Base-by-base conservation (phyloP, 129 eudicot species). In the Artemisia tridentata region DNA sequence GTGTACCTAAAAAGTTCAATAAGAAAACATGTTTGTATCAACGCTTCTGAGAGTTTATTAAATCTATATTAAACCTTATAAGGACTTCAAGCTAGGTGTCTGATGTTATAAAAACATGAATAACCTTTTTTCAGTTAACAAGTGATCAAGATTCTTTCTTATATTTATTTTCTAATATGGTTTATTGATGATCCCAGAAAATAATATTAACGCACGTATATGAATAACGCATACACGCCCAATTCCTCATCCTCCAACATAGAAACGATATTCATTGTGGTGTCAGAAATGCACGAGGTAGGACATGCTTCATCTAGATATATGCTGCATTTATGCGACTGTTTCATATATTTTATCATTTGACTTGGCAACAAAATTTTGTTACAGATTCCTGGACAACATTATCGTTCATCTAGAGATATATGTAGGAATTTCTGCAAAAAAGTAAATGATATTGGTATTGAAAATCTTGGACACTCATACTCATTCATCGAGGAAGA, bases 221-320 rank as follows among this genome's bases (percentile, higher is more conserved):
- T 25, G 29, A 2, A 25, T 25, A 25, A 3, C 29, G 29, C 29
- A 25, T 25, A 25, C 29, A 25, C 4, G 29, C 29, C 29, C 29
- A 25, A 25, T 25, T 2, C 29, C 29, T 0, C 29, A 25, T 0
- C 29, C 29, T 3, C 29, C n/a, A 84, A 81, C 79, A 68, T 80
- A 19, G 79, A 84, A 31, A 81, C 83, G 19, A 63, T 89, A 59
- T 84, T 82, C 83, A 79, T 82, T 47, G 85, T 84, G 52, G 75
- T 89, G 34, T 79, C 87, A 34, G 81, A 84, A 76, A 76, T 79
- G 80, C 87, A 83, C 74, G 71, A 76, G 81, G 95, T 84, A 77
- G 56, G 84, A 1, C 58, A 48, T 56, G 31, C 47, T 61, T 65
- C 27, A 65, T 20, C 31, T 41, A 13, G 19, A 45, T 25, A 73